Evolutionary conservation across 176 grass and related monocot species (phyloP), one percentile per base, ranked within the genome.

Genomic region (Chloris gayana): DNA sequence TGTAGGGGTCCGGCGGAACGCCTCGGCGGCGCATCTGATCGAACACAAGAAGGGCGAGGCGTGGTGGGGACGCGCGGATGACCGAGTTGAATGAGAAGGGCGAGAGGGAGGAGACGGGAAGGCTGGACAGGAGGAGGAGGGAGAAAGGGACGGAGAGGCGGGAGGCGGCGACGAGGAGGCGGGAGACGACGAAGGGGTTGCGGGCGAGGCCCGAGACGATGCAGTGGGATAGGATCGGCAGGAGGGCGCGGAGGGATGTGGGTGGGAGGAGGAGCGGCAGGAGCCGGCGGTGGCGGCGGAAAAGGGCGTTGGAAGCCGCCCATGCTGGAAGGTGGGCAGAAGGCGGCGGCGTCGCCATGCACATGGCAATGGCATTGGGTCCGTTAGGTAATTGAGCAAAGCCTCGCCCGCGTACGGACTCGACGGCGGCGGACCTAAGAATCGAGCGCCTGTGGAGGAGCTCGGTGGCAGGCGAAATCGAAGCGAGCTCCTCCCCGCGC

Each of bases 41-140:
- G 67, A 82, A 94, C 56, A 94, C 21, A 29, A 21, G 35, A 58
- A 94, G 85, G 37, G 86, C 77, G 21, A 76, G 7, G 15, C 46
- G 0, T 30, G 72, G 47, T 19, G 76, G 57, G 56, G 87, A 85
- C 0, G 59, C 86, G 58, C 89, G 78, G 64, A 94, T 94, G 68
- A 94, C 59, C 17, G 92, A 89, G 77, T 94, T 94, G 84, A 86
- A 91, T 47, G 86, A 87, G 81, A 91, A 94, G 0, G 87, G 5
- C 3, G 75, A 74, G 31, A 67, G 79, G 22, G 92, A 72, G 39
- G 85, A 82, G 14, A 38, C 9, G 22, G 87, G 84, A 31, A 89
- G 80, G 19, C 75, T 54, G 70, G 83, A 64, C 15, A 85, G 79
- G 56, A 88, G 68, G 60, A 76, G 64, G 69, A 83, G 39, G 77